Evolutionary conservation across 768 basidiomycete species (phyloP), one percentile per base, ranked within the genome.

Genomic region (Lenzites betulinus): DNA sequence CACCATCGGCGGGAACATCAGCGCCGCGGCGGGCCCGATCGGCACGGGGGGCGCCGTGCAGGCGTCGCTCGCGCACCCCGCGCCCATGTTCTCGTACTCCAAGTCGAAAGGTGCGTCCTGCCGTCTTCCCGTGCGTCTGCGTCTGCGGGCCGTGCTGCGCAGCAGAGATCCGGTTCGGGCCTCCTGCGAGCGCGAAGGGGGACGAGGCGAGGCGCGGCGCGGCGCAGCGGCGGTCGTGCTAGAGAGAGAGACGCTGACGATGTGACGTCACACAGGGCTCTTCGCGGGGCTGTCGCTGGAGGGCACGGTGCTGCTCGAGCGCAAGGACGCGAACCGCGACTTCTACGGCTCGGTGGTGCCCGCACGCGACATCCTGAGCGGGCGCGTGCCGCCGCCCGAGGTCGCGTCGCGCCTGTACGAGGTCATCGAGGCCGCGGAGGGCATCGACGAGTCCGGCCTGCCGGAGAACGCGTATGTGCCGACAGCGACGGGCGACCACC

Each of bases 71-170:
- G 93, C 94, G 5, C 93, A 95, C 74, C 96, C 96, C 0, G 88
- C 95, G 20, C 95, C 95, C 5, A 95, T 98, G 92, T 99, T 97
- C 76, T 93, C 92, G 63, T 96, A 97, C 73, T 95, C 93, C 11
- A 92, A 95, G 75, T 95, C 93, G 13, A 95, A 94, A 77, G 94
- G 93, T 93, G 66, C 59, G 83, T 70, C 20, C 0, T 7, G 11
- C 39, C 36, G 25, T 28, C 36, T 2, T 7, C 43, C 7, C 13
- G 22, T 22, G 49, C n/a, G n/a, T n/a, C n/a, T n/a, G n/a, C n/a
- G n/a, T n/a, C n/a, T n/a, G n/a, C n/a, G n/a, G 5, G 28, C 4
- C 15, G 9, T 48, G 46, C 18, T n/a, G 43, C 41, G 49, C 41
- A 22, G 25, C 16, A 23, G 26, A 15, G n/a, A 26, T 26, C 26